phyloP scores from a whole-genome alignment of 2,329 filamentous ascomycete genomes.

The Scopulariopsis brevicaulis region DNA sequence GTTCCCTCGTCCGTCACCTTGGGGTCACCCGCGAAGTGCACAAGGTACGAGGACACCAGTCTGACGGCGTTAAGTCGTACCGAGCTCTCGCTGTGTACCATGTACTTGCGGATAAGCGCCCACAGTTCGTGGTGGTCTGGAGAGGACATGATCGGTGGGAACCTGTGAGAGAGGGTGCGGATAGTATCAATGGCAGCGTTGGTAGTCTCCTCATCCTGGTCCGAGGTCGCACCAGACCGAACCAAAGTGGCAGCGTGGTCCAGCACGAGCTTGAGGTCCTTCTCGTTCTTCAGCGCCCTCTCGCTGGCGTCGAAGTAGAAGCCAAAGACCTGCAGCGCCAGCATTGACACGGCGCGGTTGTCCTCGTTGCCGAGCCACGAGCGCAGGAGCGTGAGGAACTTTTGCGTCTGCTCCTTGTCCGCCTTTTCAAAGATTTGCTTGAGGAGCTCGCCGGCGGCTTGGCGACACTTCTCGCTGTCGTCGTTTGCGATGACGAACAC shows the following conservation, averaged over 20 bases:
- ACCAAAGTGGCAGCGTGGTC: conserved; percentile 41
- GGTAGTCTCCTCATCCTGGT: conserved; percentile 57
- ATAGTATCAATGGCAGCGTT: conserved; percentile 63
- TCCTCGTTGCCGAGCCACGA: conserved; percentile 68
- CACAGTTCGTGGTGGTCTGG: conserved; percentile 55
- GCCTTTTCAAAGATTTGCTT: conserved; percentile 72
- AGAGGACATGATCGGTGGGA: conserved; percentile 53
- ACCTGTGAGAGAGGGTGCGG: conserved; percentile 53
- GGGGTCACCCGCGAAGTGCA: conserved; percentile 59
- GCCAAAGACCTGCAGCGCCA: conserved; percentile 70
- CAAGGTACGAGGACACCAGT: conserved; percentile 66
- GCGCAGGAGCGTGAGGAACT: conserved; percentile 59
- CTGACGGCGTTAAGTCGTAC: conserved; percentile 70
- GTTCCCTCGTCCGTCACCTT: conserved; percentile 40
- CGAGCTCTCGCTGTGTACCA: conserved; percentile 60
- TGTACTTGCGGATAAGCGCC: conserved; percentile 53
- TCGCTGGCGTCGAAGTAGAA: conserved; percentile 69
- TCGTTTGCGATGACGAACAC: conserved; percentile 83
- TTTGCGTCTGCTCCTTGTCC: conserved; percentile 58
- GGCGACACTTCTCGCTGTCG: conserved; percentile 72
- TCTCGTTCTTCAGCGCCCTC: conserved; percentile 45
- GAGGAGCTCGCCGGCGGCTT: conserved; percentile 69
- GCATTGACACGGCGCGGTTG: conserved; percentile 57
- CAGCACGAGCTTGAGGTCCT: conserved; percentile 55
- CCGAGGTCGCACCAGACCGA: conserved; percentile 37